Conservation (phyloP, 2,329 filamentous ascomycete species). For the Alternaria solani region DNA sequence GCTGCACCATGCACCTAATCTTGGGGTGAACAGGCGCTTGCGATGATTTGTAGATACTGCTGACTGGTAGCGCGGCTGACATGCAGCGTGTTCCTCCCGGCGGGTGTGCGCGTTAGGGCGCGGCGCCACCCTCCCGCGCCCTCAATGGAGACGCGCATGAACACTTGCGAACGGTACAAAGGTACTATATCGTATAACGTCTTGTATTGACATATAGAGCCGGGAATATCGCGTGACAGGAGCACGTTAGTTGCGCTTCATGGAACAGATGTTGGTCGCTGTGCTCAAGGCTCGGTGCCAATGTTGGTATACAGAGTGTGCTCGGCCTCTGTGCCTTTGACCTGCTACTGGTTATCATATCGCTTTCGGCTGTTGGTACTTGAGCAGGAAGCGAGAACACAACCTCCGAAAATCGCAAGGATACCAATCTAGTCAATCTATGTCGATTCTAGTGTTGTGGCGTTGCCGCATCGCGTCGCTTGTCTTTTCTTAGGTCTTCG, state of each 20-base stretch:
- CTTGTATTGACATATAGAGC: too few relatives aligned
- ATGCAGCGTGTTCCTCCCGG: conserved; percentile 13
- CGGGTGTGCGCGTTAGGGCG: conserved; percentile 14
- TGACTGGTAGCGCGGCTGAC: conserved; percentile 29
- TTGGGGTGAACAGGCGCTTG: conserved; percentile 27
- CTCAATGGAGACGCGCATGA: conserved; percentile 9
- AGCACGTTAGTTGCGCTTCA: neutral
- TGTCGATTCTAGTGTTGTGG: neutral
- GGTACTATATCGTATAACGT: neutral
- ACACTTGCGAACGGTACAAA: neutral
- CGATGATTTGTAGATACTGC: conserved; percentile 27
- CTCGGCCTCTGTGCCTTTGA: neutral
- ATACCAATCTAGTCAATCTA: neutral
- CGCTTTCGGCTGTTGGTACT: neutral
- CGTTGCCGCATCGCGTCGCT: neutral
- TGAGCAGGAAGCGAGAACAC: neutral
- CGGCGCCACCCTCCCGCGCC: conserved; percentile 14
- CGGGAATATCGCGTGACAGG: neutral
- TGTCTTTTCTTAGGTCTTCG: conserved; percentile 16
- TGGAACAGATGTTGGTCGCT: neutral
- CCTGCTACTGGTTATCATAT: neutral
- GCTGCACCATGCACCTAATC: conserved; percentile 27
- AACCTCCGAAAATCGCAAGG: neutral
- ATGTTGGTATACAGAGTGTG: neutral
- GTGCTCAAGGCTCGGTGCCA: neutral